Evolutionary conservation across 208 protist genomes (phyloP).

Genomic region (Leishmania martiniquensis): DNA sequence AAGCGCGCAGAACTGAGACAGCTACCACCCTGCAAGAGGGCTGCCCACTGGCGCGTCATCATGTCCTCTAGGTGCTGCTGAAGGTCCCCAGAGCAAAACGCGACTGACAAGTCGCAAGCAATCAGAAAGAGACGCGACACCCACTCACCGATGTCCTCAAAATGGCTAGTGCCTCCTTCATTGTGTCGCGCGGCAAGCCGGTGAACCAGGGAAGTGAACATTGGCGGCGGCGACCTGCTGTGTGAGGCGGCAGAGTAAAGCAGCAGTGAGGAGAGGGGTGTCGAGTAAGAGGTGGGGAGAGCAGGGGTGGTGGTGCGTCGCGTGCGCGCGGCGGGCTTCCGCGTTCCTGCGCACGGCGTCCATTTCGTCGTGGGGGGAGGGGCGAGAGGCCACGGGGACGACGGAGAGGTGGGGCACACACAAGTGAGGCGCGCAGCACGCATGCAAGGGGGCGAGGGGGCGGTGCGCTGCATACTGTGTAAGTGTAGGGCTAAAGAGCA

Average conservation of each 20-base stretch:
- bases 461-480: background rate
- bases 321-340: background rate
- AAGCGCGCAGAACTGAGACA: background rate
- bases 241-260: background rate
- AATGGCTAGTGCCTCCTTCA: constrained; percentile 2
- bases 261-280: background rate
- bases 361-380: background rate
- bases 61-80: constrained; percentile 18
- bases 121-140: constrained; percentile 23
- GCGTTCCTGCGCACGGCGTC: background rate
- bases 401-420: background rate
- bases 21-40: constrained; percentile 15
- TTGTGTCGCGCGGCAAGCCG: constrained; percentile 24
- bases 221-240: background rate
- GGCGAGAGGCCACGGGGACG: background rate
- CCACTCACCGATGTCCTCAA: constrained; percentile 13
- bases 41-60: constrained; percentile 15
- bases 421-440: no score
- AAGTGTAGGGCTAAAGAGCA: background rate
- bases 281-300: background rate
- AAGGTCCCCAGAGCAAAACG: constrained; percentile 12
- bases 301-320: background rate
- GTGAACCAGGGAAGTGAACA: constrained; percentile 23
- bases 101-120: constrained; percentile 24
- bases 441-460: background rate